phyloP scores from a whole-genome alignment of 441 rosid genomes.

The Melastoma candidum region DNA sequence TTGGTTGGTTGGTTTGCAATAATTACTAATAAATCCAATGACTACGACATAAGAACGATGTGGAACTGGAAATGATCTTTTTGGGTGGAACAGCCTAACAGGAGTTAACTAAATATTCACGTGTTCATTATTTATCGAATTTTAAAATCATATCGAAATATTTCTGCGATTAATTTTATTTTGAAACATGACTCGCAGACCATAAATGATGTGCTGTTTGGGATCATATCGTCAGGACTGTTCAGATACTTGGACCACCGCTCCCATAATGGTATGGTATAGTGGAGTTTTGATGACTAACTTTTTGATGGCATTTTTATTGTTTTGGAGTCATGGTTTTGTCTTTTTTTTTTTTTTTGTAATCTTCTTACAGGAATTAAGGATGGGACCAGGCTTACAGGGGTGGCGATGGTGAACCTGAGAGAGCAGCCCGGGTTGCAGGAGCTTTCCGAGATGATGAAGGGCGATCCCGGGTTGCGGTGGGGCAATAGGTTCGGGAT shows the following conservation, averaged over 20 bases:
- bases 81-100: too few relatives aligned
- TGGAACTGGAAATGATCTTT: too few relatives aligned
- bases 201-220: constrained; percentile 54
- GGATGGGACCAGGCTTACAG: constrained; percentile 35
- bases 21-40: too few relatives aligned
- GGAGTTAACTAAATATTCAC: too few relatives aligned
- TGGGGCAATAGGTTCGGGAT: constrained; percentile 62
- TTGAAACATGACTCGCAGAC: constrained; percentile 19
- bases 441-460: constrained; percentile 32
- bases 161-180: too few relatives aligned
- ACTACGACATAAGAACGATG: too few relatives aligned
- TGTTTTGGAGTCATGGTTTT: not conserved
- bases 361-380: constrained; percentile 21
- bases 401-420: constrained; percentile 48
- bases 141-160: too few relatives aligned
- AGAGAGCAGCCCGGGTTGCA: constrained; percentile 36
- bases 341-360: not conserved
- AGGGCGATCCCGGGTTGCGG: constrained; percentile 13
- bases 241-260: constrained; percentile 43
- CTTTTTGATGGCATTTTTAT: not conserved
- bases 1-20: too few relatives aligned
- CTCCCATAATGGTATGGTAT: constrained; percentile 29
- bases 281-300: not conserved
- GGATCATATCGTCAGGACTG: constrained; percentile 37
- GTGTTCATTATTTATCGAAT: too few relatives aligned